Percentiles rank a stretch among this genome's conserved stretches.
Conservation (phyloP, 1,284 basidiomycete species). For the Sporisorium sorghi region DNA sequence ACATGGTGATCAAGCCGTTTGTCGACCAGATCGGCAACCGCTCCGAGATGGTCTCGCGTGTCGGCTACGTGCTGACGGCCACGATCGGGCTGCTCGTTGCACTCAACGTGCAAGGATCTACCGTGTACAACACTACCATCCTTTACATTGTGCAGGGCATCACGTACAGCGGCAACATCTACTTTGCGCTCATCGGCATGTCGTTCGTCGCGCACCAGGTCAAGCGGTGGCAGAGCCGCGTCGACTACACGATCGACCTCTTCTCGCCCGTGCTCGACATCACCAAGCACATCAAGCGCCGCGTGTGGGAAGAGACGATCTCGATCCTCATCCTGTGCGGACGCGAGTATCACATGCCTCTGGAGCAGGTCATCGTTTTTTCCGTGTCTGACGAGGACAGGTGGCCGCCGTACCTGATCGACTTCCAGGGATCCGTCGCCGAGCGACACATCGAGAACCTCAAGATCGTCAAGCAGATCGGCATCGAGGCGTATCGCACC, state of each 20-base stretch:
- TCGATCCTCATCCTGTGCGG: constrained; percentile 77
- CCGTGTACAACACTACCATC: constrained; percentile 60
- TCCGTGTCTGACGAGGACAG: constrained; percentile 75
- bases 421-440: constrained; percentile 77
- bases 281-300: constrained; percentile 76
- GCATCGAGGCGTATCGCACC: constrained; percentile 35
- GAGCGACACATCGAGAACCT: constrained; percentile 84
- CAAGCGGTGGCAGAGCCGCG: constrained; percentile 75
- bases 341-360: constrained; percentile 76
- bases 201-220: constrained; percentile 52
- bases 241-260: constrained; percentile 84
- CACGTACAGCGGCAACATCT: constrained; percentile 58
- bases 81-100: constrained; percentile 74
- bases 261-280: constrained; percentile 82
- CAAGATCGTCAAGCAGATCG: constrained; percentile 73
- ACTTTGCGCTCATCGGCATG: constrained; percentile 57
- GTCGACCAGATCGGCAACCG: constrained; percentile 80
- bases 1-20: constrained; percentile 75
- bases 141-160: constrained; percentile 54
- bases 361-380: constrained; percentile 75
- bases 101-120: constrained; percentile 54
- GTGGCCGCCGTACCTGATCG: constrained; percentile 79
- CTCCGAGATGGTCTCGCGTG: constrained; percentile 79
- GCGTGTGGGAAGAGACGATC: constrained; percentile 86
- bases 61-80: constrained; percentile 78